A percentile compares a stretch with the other conserved stretches of the same genome.
phyloP scores from a whole-genome alignment of 176 grass and related monocot genomes.

The Puccinellia tenuiflora region DNA sequence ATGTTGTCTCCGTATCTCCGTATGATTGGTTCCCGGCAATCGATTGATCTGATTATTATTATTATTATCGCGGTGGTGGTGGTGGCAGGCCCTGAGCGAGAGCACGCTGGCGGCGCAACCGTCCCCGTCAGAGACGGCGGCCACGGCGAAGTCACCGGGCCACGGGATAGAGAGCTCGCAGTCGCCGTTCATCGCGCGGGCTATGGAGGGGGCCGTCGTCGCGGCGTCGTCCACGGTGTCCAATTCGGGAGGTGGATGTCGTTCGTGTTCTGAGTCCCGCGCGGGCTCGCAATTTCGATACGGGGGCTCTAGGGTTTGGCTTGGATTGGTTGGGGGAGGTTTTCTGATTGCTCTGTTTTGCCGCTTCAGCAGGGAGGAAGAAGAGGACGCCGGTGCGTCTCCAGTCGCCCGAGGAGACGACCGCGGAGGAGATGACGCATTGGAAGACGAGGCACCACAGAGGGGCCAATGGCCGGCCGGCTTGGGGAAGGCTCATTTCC shows the following conservation, averaged over 20 bases:
- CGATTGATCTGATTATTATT: slow-evolving; percentile 33
- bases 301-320: neutral
- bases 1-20: neutral
- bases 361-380: slow-evolving; percentile 11
- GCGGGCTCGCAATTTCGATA: neutral
- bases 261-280: neutral
- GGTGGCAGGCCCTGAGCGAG: neutral
- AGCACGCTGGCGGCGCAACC: neutral
- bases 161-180: slow-evolving; percentile 20
- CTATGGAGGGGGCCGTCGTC: neutral
- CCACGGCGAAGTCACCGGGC: neutral
- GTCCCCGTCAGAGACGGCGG: neutral
- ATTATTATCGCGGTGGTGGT: neutral
- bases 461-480: neutral
- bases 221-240: slow-evolving; percentile 13
- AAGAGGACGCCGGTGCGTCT: neutral
- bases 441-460: neutral
- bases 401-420: neutral
- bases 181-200: slow-evolving; percentile 7
- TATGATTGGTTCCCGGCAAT: neutral
- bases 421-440: neutral
- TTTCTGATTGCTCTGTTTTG: neutral
- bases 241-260: slow-evolving; percentile 11
- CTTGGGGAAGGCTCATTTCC: slow-evolving; percentile 50
- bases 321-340: neutral